Base-by-base conservation (phyloP, 2,329 filamentous ascomycete genomes). In the Chaetomiaceae sp. region DNA sequence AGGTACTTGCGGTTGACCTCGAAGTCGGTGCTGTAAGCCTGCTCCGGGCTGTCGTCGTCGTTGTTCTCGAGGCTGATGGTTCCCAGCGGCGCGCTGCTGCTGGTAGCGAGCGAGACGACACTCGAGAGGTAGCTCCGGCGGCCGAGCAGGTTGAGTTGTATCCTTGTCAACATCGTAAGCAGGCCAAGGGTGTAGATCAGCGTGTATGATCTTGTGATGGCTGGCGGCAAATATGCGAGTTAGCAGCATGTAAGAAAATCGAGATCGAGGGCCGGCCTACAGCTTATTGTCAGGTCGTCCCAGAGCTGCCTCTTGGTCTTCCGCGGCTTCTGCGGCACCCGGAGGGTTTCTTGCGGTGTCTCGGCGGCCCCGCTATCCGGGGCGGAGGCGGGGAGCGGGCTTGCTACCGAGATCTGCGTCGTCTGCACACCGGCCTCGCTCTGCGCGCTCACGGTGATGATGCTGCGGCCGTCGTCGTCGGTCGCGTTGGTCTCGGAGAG, bases 251-350 rank as follows among this genome's bases (percentile, higher is more conserved):
- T 2, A n/a, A 14, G 14, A 27, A 42, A 23, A n/a, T 12, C 16
- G 5, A 4, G 14, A 41, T 19, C 34, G 12, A 34, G 31, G 30
- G 10, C 30, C 25, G n/a, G 3, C 16, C 16, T 27, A 95, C 90
- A 91, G 71, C 86, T 90, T 60, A 97, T 96, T 65, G 95, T 96
- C 69, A 99, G 80, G 65, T 99, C 92, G 67, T 95, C 91, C 93
- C 93, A 99, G 39, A 99, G 75, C 72, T 97, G 91, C 44, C 88
- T 82, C 77, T 97, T 97, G 55, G 84, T 89, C 72, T 86, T 91
- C 59, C 74, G 76, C 21, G 71, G 60, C 67, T 83, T 88, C 31
- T 38, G 51, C 3, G 59, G 57, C 23, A 44, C 41, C n/a, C 31
- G 25, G 20, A 25, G 63, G 21, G 66, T 72, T 62, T 72, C 47